Percentiles rank a stretch among this genome's conserved stretches.
phyloP scores from a whole-genome alignment of 805 yeast genomes.

The Pichia nanzhaoensis region DNA sequence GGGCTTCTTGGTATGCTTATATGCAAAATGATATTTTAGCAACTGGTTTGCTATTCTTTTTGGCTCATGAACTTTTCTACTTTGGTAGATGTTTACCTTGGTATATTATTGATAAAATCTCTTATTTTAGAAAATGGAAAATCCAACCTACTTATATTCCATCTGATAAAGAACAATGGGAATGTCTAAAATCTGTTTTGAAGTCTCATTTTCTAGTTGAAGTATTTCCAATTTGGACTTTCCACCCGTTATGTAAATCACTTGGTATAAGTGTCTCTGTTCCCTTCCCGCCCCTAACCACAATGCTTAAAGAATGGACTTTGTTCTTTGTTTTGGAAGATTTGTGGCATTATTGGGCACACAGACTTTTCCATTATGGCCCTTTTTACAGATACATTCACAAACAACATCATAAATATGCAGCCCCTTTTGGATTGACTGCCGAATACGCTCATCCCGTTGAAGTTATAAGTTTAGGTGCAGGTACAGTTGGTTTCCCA shows the following conservation, averaged over 20 bases:
- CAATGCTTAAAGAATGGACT: constrained; percentile 39
- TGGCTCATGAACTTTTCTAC: constrained; percentile 50
- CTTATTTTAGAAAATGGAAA: constrained; percentile 46
- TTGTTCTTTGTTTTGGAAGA: constrained; percentile 50
- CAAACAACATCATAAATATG: constrained; percentile 54
- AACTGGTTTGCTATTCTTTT: constrained; percentile 49
- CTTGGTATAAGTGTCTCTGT: constrained; percentile 44
- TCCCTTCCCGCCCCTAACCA: constrained; percentile 44
- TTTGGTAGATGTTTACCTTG: constrained; percentile 56
- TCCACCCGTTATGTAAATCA: constrained; percentile 48
- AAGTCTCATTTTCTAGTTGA: constrained; percentile 52
- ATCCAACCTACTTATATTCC: constrained; percentile 50
- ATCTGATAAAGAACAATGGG: constrained; percentile 53
- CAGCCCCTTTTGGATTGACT: constrained; percentile 56
- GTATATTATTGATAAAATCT: constrained; percentile 47
- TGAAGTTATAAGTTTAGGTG: constrained; percentile 50
- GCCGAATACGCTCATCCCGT: constrained; percentile 59
- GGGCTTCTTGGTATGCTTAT: constrained; percentile 53
- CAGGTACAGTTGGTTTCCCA: constrained; percentile 58
- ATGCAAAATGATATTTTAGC: constrained; percentile 51
- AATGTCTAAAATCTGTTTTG: constrained; percentile 50
- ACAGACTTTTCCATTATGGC: constrained; percentile 49
- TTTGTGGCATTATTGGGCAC: constrained; percentile 57
- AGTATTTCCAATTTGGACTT: constrained; percentile 56
- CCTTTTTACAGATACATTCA: constrained; percentile 51